Evolutionary conservation across 2,329 filamentous ascomycete genomes (phyloP).

Genomic region (Penicillium digitatum): DNA sequence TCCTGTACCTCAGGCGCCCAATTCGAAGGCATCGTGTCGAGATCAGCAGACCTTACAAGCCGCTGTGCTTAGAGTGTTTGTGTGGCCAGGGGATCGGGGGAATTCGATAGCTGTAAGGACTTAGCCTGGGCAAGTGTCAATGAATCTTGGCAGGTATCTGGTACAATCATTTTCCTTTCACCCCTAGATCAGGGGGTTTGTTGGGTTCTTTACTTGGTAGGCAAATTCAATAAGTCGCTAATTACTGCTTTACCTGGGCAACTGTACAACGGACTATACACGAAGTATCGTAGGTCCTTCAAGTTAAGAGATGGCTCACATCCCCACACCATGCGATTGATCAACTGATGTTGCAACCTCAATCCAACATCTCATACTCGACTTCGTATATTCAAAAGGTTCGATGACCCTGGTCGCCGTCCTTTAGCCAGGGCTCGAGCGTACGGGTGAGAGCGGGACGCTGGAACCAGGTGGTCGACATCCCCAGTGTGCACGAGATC

Average conservation of each 20-base stretch:
- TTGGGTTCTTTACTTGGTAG: neutral
- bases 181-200: neutral
- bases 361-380: neutral
- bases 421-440: constrained; percentile 36
- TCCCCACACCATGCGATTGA: neutral
- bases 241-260: neutral
- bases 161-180: neutral
- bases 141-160: constrained; percentile 2
- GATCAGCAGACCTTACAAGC: constrained; percentile 5
- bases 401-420: constrained; percentile 21
- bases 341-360: neutral
- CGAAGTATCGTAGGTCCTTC: neutral
- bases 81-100: neutral
- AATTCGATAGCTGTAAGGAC: constrained; percentile 5
- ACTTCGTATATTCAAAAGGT: constrained; percentile 22
- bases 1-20: neutral
- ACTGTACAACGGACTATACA: no score
- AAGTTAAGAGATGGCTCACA: neutral
- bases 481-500: constrained; percentile 48
- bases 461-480: constrained; percentile 50
- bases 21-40: neutral
- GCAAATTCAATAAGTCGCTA: neutral
- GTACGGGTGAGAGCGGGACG: constrained; percentile 41
- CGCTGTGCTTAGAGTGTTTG: neutral
- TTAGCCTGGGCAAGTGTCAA: neutral